Evolutionary conservation across 176 grass and related monocot species (phyloP), one percentile per base, ranked within the genome.

Genomic region (Olyra latifolia): DNA sequence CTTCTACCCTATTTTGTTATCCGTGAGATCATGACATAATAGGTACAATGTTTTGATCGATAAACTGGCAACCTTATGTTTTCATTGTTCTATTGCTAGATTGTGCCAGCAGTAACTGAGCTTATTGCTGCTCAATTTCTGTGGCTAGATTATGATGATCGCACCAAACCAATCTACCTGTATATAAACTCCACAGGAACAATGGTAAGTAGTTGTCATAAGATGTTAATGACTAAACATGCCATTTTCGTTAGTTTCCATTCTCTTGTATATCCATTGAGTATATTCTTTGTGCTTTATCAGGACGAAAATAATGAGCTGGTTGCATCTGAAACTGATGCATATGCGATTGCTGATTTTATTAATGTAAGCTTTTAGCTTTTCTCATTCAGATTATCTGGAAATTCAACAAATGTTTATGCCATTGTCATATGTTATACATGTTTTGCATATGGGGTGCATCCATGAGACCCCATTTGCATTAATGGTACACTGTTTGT

Each of bases 121-220:
- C 96, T 95, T 91, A 88, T 95, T 83, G 82, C 86, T 69, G 86
- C 88, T 72, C 96, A 98, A 75, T 78, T 98, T 69, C 80, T 93
- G 55, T 98, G 86, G 90, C 79, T 98, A 80, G 90, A 98, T 65
- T 93, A 82, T 74, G 90, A 89, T 19, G 84, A 93, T 41, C 82
- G 88, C 66, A 89, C 96, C 13, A 98, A 93, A 82, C 96, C 95
- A 59, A 93, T 98, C 70, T 95, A 93, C 72, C 61, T 98, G 22
- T 93, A 93, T 60, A 93, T 95, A 78, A 95, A 94, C 66, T 95
- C 88, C 39, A 69, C 88, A 48, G 90, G 90, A 56, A 91, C 86
- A 45, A 85, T 89, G 78, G 92, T 95, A 89, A 77, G 77, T 69
- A 13, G 2, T 66, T 75, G 20, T 48, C 63, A 65, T 63, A 40